Evolutionary conservation across 2,329 filamentous ascomycete genomes (phyloP).

Genomic region (Ophiostoma pallidulum): DNA sequence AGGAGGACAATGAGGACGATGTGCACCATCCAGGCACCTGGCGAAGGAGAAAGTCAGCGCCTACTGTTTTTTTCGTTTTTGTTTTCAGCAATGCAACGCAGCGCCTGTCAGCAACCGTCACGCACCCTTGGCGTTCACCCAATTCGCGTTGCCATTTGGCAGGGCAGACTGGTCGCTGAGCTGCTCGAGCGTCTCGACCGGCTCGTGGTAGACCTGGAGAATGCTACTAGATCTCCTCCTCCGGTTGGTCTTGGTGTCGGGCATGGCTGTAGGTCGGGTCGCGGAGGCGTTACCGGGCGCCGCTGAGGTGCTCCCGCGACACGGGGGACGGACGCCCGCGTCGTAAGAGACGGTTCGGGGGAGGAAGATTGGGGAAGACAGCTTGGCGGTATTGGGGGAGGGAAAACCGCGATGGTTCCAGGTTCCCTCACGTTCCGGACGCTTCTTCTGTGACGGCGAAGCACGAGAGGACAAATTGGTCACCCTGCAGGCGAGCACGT

Average conservation of each 20-base stretch:
- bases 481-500: neutral
- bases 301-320: slow-evolving; percentile 41
- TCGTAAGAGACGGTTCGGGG: slow-evolving; percentile 88
- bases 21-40: slow-evolving; percentile 97
- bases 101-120: too few species aligned
- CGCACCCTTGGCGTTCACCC: slow-evolving; percentile 99
- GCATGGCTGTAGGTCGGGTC: slow-evolving; percentile 46
- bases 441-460: neutral
- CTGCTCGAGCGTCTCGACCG: slow-evolving; percentile 91
- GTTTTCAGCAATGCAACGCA: too few species aligned
- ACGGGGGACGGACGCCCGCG: slow-evolving; percentile 62
- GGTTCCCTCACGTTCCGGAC: slow-evolving; percentile 3
- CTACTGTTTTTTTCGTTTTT: slow-evolving; percentile 7
- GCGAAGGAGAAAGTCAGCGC: slow-evolving; percentile 6
- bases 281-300: slow-evolving; percentile 10
- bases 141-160: slow-evolving; percentile 94
- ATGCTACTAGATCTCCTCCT: slow-evolving; percentile 95
- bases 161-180: slow-evolving; percentile 92
- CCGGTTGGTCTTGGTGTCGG: slow-evolving; percentile 59
- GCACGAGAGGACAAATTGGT: neutral
- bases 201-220: slow-evolving; percentile 86
- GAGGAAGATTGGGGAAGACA: slow-evolving; percentile 83
- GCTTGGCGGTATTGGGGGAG: slow-evolving; percentile 70
- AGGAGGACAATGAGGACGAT: slow-evolving; percentile 81
- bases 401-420: slow-evolving; percentile 1